Percentiles rank a stretch among this genome's conserved stretches.
phyloP scores from a whole-genome alignment of 441 rosid genomes.

The Gossypium aridum region DNA sequence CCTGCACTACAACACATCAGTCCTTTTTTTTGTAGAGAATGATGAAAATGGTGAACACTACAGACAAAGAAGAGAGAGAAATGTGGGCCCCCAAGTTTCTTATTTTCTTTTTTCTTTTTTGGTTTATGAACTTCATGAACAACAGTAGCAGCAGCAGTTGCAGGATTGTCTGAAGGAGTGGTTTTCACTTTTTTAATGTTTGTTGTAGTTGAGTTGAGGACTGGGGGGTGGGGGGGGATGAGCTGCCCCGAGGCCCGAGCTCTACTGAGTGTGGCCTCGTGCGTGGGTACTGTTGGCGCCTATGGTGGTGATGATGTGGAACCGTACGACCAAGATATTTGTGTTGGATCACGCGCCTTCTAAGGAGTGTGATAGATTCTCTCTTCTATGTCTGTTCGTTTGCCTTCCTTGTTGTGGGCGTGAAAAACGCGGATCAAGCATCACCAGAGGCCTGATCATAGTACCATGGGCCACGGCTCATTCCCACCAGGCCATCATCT shows the following conservation, averaged over 20 bases:
- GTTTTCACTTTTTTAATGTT: not conserved
- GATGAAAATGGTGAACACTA: conserved; percentile 28
- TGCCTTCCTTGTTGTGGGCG: not conserved
- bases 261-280: not conserved
- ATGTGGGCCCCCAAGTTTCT: conserved; percentile 20
- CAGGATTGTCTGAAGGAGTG: not conserved
- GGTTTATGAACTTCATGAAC: not conserved
- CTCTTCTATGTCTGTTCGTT: not conserved
- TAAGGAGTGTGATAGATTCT: not conserved
- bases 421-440: not conserved
- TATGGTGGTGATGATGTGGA: not conserved
- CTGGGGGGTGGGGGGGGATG: not conserved
- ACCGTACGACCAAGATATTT: conserved; percentile 15
- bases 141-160: not conserved
- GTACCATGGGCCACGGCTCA: not conserved
- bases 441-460: not conserved
- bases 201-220: not conserved
- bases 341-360: conserved; percentile 1
- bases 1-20: not conserved
- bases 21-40: conserved; percentile 1
- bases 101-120: not conserved
- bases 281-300: conserved; percentile 2
- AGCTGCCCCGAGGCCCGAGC: too few species aligned
- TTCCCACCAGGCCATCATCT: too few species aligned
- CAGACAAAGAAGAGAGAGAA: conserved; percentile 15